These are phyloP conservation scores for Cladophialophora exuberans DNA, from an alignment of 2,329 filamentous ascomycete species.

Conservation along the genomic window DNA sequence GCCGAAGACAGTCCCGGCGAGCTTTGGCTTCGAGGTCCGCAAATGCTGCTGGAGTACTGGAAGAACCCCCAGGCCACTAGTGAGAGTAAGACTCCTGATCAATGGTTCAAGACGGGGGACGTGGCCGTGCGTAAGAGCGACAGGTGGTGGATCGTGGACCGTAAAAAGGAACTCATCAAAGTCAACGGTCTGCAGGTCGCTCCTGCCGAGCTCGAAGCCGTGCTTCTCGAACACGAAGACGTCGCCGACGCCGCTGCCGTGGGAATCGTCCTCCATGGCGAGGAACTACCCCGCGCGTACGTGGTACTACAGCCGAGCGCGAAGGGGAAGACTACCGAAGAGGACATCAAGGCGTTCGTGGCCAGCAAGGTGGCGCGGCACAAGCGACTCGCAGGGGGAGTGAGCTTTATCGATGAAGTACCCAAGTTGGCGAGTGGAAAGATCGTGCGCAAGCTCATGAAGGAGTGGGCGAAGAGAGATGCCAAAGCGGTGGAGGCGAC, in stretches of 20 bases:
- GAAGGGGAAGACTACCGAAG: slow-evolving; percentile 50
- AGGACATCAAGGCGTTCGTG: slow-evolving; percentile 44
- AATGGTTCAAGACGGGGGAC: slow-evolving; percentile 83
- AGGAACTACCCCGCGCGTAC: slow-evolving; percentile 45
- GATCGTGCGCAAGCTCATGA: slow-evolving; percentile 60
- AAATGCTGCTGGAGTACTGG: slow-evolving; percentile 44
- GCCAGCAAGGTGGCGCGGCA: slow-evolving; percentile 55
- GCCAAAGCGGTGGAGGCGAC: slow-evolving; percentile 62
- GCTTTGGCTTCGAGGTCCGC: slow-evolving; percentile 45
- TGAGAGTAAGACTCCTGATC: slow-evolving; percentile 62
- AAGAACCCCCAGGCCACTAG: slow-evolving; percentile 41
- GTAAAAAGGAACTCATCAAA: slow-evolving; percentile 63
- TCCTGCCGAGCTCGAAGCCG: slow-evolving; percentile 51
- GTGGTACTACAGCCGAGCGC: slow-evolving; percentile 54
- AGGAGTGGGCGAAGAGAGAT: slow-evolving; percentile 57
- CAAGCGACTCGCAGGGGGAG: slow-evolving; percentile 56
- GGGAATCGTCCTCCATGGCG: slow-evolving; percentile 43
- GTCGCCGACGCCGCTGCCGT: slow-evolving; percentile 53
- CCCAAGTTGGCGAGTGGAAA: slow-evolving; percentile 63
- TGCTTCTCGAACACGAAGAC: slow-evolving; percentile 48
- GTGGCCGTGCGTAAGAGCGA: slow-evolving; percentile 75
- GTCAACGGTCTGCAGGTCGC: slow-evolving; percentile 57
- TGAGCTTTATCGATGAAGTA: slow-evolving; percentile 60
- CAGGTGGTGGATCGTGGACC: slow-evolving; percentile 82
- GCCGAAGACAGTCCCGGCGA: slow-evolving; percentile 64